These are phyloP conservation scores for Sclerotinia sclerotiorum DNA, from an alignment of 2,329 filamentous ascomycete genomes.

Conservation along the genomic window DNA sequence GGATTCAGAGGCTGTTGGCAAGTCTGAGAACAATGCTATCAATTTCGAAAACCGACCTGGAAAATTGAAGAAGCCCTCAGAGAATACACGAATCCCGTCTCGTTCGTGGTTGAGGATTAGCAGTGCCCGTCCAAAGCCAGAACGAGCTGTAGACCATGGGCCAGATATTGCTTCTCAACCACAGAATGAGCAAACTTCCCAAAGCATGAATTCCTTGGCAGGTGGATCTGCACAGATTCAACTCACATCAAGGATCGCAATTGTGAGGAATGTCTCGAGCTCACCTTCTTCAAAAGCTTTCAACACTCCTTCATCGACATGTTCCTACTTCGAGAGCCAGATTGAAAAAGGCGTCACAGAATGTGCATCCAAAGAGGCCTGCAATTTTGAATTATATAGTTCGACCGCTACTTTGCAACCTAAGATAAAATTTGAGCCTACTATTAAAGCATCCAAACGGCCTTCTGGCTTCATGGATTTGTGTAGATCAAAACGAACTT, in stretches of 20 bases:
- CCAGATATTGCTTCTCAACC: neutral
- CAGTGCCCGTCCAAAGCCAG: neutral
- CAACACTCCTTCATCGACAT: neutral
- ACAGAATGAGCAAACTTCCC: neutral
- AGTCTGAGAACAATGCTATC: neutral
- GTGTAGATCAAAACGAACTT: neutral
- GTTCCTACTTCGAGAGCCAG: fast-evolving
- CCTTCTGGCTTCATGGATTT: neutral
- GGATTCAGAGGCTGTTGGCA: neutral
- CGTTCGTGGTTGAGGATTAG: neutral
- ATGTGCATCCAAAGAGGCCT: neutral
- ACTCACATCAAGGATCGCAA: neutral
- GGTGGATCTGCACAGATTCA: neutral
- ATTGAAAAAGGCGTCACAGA: neutral
- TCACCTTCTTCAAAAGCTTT: neutral
- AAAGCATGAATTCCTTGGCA: no score
- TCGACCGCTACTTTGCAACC: no score
- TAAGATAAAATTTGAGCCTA: neutral
- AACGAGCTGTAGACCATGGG: neutral
- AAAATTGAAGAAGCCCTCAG: neutral
- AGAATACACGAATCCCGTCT: neutral
- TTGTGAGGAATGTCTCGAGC: no score
- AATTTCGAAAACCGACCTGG: neutral
- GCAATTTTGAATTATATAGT: no score
- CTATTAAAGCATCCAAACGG: neutral